Conservation (phyloP, 805 yeast genomes). For the Yarrowia sp. region DNA sequence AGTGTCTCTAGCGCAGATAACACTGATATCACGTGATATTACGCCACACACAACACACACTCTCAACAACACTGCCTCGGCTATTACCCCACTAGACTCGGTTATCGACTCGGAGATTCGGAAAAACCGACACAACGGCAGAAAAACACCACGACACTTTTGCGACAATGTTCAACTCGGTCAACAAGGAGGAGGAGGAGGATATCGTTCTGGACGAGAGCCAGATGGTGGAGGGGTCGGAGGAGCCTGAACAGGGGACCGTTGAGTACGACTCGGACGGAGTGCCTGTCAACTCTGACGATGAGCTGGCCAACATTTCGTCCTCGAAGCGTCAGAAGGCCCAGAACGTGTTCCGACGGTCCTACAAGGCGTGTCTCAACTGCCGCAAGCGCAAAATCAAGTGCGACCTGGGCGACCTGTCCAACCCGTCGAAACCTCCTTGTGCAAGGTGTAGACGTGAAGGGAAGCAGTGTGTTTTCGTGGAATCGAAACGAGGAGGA, state of each 20-base stretch:
- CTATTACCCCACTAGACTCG: constrained; percentile 16
- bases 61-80: neutral
- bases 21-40: no score
- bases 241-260: neutral
- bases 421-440: constrained; percentile 72
- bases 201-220: neutral
- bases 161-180: neutral
- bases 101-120: neutral
- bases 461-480: constrained; percentile 72
- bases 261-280: constrained; percentile 15
- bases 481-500: constrained; percentile 58
- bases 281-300: neutral
- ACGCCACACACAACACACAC: no score
- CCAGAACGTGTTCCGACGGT: constrained; percentile 50
- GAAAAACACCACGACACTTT: no score
- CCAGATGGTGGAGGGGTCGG: constrained; percentile 2
- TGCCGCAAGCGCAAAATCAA: constrained; percentile 81
- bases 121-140: neutral
- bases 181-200: constrained; percentile 19
- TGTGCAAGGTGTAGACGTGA: constrained; percentile 85
- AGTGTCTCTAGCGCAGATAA: neutral
- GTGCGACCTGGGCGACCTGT: constrained; percentile 80
- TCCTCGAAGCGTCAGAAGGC: constrained; percentile 20
- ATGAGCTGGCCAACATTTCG: constrained; percentile 11
- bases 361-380: constrained; percentile 79